These are phyloP conservation scores for Sapria himalayana DNA, from an alignment of 345 rosid species.

Conservation along the genomic window DNA sequence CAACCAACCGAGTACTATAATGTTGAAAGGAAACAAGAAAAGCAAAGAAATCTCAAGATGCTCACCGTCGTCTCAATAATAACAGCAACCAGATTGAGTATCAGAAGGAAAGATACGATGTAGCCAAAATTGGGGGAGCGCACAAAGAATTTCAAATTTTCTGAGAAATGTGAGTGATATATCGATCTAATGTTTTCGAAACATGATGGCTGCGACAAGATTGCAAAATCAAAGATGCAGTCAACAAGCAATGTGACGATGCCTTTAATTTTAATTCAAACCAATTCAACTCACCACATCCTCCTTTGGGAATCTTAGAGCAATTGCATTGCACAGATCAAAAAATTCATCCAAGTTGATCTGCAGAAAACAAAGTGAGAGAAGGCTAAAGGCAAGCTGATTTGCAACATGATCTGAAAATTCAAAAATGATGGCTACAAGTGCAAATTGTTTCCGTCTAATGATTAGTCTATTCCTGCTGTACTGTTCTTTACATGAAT, in stretches of 20 bases:
- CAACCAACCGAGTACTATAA: too few species aligned
- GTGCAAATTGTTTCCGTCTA: neutral
- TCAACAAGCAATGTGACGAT: neutral
- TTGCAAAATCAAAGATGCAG: conserved; percentile 8
- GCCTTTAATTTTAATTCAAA: conserved; percentile 5
- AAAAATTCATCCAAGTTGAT: conserved; percentile 73
- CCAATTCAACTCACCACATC: conserved; percentile 43
- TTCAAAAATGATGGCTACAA: neutral
- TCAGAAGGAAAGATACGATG: conserved; percentile 44
- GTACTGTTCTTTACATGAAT: too few species aligned
- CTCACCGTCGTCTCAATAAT: conserved; percentile 86
- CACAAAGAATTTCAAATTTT: conserved; percentile 51
- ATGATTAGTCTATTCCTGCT: too few species aligned
- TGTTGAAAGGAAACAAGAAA: too few species aligned
- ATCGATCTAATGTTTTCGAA: conserved; percentile 38
- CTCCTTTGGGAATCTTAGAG: conserved; percentile 74
- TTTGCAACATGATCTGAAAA: too few species aligned
- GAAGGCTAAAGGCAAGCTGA: too few species aligned
- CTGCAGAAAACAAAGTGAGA: conserved; percentile 17
- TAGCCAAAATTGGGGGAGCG: conserved; percentile 56
- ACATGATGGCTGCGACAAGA: conserved; percentile 46
- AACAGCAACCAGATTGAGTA: conserved; percentile 65
- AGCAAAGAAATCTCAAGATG: too few species aligned
- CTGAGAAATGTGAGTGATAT: conserved; percentile 48
- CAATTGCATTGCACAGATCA: conserved; percentile 94